Percentiles rank a stretch among this genome's conserved stretches.
These are phyloP conservation scores for Coriolopsis trogii DNA, from an alignment of 1,284 basidiomycete species.

Conservation along the genomic window DNA sequence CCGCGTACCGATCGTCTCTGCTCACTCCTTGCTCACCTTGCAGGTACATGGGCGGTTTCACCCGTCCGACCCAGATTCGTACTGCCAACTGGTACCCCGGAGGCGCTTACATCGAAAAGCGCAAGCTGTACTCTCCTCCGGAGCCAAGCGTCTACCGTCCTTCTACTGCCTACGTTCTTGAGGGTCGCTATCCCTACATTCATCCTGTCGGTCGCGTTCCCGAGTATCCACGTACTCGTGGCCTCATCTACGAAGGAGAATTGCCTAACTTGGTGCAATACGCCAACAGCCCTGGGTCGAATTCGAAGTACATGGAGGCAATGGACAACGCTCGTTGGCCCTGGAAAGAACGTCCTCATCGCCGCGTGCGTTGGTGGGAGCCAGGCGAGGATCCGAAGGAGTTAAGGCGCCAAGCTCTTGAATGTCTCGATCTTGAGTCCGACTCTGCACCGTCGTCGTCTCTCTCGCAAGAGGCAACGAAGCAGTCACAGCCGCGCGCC, in stretches of 20 bases:
- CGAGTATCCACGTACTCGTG: constrained; percentile 39
- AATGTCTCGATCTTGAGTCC: no score
- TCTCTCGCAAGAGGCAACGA: not conserved
- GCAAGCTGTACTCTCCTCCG: constrained; percentile 36
- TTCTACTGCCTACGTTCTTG: constrained; percentile 44
- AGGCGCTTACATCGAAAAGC: constrained; percentile 34
- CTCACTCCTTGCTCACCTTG: not conserved
- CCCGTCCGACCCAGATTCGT: constrained; percentile 43
- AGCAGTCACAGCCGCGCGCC: not conserved
- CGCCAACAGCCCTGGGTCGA: constrained; percentile 34
- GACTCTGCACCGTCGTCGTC: not conserved
- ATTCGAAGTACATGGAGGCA: constrained; percentile 20
- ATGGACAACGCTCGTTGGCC: constrained; percentile 49
- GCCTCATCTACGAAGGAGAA: constrained; percentile 40
- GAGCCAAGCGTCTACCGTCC: constrained; percentile 40
- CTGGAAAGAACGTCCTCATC: constrained; percentile 21
- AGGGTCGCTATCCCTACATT: constrained; percentile 38
- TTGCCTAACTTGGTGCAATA: constrained; percentile 33
- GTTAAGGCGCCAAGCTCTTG: constrained; percentile 2
- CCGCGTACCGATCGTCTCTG: not conserved
- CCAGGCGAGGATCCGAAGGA: constrained; percentile 15
- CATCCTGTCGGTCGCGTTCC: constrained; percentile 37
- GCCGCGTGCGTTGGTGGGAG: constrained; percentile 33
- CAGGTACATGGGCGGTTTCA: constrained; percentile 43
- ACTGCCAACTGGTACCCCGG: constrained; percentile 41